Evolutionary conservation across 257 asterid species (phyloP).

Genomic region (Rubia yunnanensis): DNA sequence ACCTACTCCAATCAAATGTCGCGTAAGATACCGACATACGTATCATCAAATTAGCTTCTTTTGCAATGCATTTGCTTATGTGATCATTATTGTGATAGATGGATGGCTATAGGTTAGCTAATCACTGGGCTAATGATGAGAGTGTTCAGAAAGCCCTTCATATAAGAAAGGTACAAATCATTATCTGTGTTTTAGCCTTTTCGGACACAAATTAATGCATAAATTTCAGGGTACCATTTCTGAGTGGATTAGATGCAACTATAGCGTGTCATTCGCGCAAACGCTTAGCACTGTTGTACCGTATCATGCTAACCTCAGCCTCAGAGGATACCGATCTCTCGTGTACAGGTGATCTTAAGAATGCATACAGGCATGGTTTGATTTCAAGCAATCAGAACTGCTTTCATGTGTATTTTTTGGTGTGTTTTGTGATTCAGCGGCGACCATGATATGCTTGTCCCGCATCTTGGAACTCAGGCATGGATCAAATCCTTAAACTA

Average conservation of each 20-base stretch:
- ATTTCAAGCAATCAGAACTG: background rate
- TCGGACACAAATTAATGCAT: background rate
- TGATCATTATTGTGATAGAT: constrained; percentile 6
- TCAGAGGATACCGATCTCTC: constrained; percentile 27
- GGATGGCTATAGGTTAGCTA: constrained; percentile 15
- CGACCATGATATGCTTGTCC: constrained; percentile 17
- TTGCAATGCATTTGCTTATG: background rate
- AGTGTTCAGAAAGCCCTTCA: constrained; percentile 28
- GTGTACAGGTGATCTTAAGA: constrained; percentile 23
- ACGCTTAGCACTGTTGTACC: background rate
- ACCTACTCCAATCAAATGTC: constrained; percentile 8
- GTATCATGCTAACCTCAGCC: constrained; percentile 28
- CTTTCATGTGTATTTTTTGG: background rate
- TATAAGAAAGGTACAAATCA: constrained; percentile 23
- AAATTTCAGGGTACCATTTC: constrained; percentile 14
- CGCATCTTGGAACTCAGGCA: constrained; percentile 20
- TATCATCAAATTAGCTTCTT: background rate
- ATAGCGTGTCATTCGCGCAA: background rate
- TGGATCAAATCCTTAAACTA: constrained; percentile 28
- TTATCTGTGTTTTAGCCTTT: background rate
- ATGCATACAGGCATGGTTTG: background rate
- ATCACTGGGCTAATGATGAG: constrained; percentile 27
- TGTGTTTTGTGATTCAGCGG: constrained; percentile 14
- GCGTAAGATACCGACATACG: constrained; percentile 8
- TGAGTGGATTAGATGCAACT: constrained; percentile 20